Base-by-base conservation (phyloP, 2,329 filamentous ascomycete genomes). In the Fusarium paranaense region DNA sequence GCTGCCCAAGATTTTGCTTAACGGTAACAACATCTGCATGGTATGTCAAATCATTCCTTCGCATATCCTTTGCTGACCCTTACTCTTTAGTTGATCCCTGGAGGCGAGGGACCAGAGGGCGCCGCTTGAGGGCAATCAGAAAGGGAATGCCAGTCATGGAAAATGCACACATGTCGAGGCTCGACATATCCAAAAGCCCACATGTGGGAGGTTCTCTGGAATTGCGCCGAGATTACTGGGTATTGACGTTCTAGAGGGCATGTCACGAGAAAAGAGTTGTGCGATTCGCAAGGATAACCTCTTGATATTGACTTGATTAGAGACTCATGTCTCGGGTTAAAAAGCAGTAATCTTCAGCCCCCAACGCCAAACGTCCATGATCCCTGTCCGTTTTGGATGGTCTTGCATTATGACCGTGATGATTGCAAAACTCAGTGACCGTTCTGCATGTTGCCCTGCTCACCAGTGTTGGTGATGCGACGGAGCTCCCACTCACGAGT, bases 11-110 rank as follows among this genome's bases (percentile, higher is more conserved):
- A 98, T 99, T 71, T 86, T 99, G 47, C 87, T 99, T 42, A 99
- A 99, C 80, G 97, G 97, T 66, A 99, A 99, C 86, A 98, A 98
- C 80, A 95, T 99, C 74, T 98, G 96, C 93, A 99, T 99, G 97
- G 97, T 98, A 89, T 65, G 88, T 77, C 18, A 42, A 6, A 20
- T 2, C n/a, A 14, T 1, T 33, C 4, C 10, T 3, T 14, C 9
- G 11, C 6, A 13, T 18, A 45, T 37, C 16, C 8, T 14, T 13
- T 40, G 10, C 69, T 81, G 22, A 79, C 45, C 1, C 8, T 8
- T 11, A 20, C 18, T 9, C 22, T 73, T 6, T n/a, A 95, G 93
- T 87, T 95, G 83, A 94, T 95, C 79, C 93, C 93, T 5, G 93
- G 93, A 77, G 93, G 93, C 59, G 93, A 95, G 81, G 93, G 93